phyloP scores from a whole-genome alignment of 306 rosid species.

The Ceratonia siliqua region DNA sequence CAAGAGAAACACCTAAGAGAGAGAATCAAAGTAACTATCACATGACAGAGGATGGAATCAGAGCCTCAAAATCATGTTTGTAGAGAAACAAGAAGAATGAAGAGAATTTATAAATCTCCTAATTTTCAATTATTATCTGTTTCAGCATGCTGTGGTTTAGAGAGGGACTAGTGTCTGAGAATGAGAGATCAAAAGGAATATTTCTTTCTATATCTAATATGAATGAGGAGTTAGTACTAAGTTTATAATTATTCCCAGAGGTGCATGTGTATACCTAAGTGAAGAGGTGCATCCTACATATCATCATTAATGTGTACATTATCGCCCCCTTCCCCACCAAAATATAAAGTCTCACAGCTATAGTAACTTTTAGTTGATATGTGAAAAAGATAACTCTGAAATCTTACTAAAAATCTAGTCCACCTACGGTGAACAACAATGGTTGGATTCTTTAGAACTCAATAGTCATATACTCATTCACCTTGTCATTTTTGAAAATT shows the following conservation, averaged over 20 bases:
- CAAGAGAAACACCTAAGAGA: slow-evolving; percentile 17
- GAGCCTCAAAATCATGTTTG: not conserved
- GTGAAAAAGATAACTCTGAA: slow-evolving; percentile 1
- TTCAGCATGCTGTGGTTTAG: not conserved
- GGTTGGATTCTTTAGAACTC: not conserved
- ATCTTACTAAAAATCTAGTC: not conserved
- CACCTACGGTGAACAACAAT: not conserved
- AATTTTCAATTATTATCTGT: not conserved
- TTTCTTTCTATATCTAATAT: too few species aligned
- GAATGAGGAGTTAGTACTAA: not conserved
- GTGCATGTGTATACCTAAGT: too few species aligned
- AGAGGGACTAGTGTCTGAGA: not conserved
- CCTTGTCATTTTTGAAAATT: slow-evolving; percentile 9
- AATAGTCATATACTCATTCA: slow-evolving; percentile 12
- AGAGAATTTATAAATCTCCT: not conserved
- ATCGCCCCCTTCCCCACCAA: too few species aligned
- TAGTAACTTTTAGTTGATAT: not conserved
- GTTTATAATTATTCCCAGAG: not conserved
- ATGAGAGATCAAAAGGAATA: not conserved
- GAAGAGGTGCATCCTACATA: too few species aligned
- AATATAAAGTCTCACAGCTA: not conserved
- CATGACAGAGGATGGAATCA: not conserved
- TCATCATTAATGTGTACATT: too few species aligned
- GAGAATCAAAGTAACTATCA: not conserved
- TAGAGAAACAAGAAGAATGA: not conserved